phyloP scores from a whole-genome alignment of 2,329 filamentous ascomycete species.

The Fusarium nurragi region DNA sequence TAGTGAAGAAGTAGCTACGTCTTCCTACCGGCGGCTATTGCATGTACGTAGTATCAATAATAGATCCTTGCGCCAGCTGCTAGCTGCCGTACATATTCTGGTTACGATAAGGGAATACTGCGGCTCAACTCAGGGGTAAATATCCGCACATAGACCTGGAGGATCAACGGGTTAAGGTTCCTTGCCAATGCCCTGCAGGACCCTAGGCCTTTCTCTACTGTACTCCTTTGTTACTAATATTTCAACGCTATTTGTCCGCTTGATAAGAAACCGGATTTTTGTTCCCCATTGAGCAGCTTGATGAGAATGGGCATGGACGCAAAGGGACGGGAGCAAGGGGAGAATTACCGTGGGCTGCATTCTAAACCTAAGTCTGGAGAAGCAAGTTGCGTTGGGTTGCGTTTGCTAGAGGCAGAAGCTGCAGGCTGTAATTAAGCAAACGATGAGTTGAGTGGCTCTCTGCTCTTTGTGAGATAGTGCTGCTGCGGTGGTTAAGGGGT shows the following conservation, averaged over 20 bases:
- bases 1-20: not conserved
- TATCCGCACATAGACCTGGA: conserved; percentile 1
- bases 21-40: conserved; percentile 11
- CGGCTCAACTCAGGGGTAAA: conserved; percentile 39
- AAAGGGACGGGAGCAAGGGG: conserved; percentile 6
- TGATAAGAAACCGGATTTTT: conserved; percentile 7
- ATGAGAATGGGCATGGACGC: not conserved
- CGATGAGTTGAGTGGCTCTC: conserved; percentile 25
- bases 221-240: not conserved
- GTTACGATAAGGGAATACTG: conserved; percentile 21
- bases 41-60: not conserved
- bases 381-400: conserved; percentile 10
- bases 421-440: conserved; percentile 41
- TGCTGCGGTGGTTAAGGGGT: conserved; percentile 45
- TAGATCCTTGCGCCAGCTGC: not conserved
- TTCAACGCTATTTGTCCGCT: conserved; percentile 19
- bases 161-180: conserved; percentile 1
- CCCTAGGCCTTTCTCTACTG: not conserved
- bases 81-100: conserved; percentile 25
- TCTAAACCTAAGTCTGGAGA: conserved; percentile 8
- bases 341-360: conserved; percentile 8
- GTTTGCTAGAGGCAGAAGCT: conserved; percentile 16
- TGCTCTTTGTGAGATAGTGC: conserved; percentile 25
- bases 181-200: not conserved
- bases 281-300: conserved; percentile 3